Percentiles rank a stretch among this genome's conserved stretches.
Conservation (phyloP, 2,329 filamentous ascomycete species). For the Aspergillus tanneri region DNA sequence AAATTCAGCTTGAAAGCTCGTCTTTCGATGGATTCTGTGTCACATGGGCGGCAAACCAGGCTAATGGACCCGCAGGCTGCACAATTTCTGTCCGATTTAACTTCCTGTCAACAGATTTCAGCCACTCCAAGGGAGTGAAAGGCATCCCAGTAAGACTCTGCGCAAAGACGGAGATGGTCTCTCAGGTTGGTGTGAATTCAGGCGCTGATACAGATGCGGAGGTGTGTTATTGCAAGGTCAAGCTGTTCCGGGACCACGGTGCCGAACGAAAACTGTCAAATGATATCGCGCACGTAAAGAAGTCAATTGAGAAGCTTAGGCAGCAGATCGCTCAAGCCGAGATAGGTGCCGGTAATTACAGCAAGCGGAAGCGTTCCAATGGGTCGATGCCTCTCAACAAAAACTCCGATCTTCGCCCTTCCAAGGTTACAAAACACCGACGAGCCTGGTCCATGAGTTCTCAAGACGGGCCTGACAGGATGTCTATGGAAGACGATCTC, state of each 20-base stretch:
- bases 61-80: conserved; percentile 69
- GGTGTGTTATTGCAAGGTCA: conserved; percentile 93
- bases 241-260: conserved; percentile 93
- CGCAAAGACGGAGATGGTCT: conserved; percentile 76
- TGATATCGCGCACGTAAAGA: conserved; percentile 91
- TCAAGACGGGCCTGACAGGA: conserved; percentile 44
- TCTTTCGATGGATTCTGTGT: conserved; percentile 95
- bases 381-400: conserved; percentile 50
- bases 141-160: conserved; percentile 92
- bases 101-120: conserved; percentile 97
- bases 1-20: conserved; percentile 68
- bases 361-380: conserved; percentile 61
- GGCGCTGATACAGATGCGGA: conserved; percentile 52
- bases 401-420: conserved; percentile 58
- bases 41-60: conserved; percentile 72
- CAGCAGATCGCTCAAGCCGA: conserved; percentile 82
- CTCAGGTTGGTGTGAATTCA: conserved; percentile 51
- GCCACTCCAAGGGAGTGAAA: conserved; percentile 97
- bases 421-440: conserved; percentile 88
- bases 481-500: conserved; percentile 45
- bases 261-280: conserved; percentile 94
- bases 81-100: conserved; percentile 93
- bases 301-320: conserved; percentile 93
- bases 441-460: conserved; percentile 95
- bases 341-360: conserved; percentile 58